Evolutionary conservation across 2,329 filamentous ascomycete species (phyloP).

Genomic region (Fusarium pseudocircinatum): DNA sequence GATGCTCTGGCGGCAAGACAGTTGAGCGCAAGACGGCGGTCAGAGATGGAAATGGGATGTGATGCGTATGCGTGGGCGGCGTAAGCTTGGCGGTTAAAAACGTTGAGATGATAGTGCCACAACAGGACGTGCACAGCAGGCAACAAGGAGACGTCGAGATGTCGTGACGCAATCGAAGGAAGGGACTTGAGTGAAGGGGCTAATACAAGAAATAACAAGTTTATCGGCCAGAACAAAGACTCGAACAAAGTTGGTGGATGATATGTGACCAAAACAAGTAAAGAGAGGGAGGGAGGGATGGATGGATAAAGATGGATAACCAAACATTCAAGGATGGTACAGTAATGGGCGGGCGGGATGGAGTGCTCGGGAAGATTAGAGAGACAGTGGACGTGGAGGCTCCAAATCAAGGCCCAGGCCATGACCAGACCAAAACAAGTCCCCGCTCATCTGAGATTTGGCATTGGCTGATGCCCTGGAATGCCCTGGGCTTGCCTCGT

Average conservation of each 20-base stretch:
- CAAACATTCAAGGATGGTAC: slow-evolving; percentile 1
- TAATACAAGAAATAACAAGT: neutral
- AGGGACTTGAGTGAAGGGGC: neutral
- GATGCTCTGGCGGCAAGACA: neutral
- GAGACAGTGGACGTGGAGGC: slow-evolving; percentile 22
- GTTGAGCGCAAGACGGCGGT: neutral
- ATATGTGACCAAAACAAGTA: slow-evolving; percentile 11
- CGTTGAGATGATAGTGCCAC: slow-evolving; percentile 18
- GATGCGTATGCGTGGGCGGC: neutral
- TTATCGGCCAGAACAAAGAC: neutral
- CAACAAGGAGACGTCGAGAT: slow-evolving; percentile 1
- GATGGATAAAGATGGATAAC: slow-evolving; percentile 19
- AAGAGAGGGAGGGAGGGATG: neutral
- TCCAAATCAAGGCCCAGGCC: slow-evolving; percentile 6
- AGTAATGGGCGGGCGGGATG: neutral
- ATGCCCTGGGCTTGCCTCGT: slow-evolving; percentile 11
- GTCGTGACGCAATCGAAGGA: slow-evolving; percentile 7
- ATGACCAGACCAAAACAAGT: slow-evolving; percentile 3
- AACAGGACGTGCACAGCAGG: slow-evolving; percentile 23
- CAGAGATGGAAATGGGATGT: neutral
- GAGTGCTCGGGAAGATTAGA: neutral
- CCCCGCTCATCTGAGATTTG: slow-evolving; percentile 5
- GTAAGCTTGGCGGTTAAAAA: slow-evolving; percentile 1
- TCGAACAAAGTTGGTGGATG: neutral
- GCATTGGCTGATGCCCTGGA: slow-evolving; percentile 12